Conservation (phyloP, 805 yeast species). For the Myxozyma mucilagina region DNA sequence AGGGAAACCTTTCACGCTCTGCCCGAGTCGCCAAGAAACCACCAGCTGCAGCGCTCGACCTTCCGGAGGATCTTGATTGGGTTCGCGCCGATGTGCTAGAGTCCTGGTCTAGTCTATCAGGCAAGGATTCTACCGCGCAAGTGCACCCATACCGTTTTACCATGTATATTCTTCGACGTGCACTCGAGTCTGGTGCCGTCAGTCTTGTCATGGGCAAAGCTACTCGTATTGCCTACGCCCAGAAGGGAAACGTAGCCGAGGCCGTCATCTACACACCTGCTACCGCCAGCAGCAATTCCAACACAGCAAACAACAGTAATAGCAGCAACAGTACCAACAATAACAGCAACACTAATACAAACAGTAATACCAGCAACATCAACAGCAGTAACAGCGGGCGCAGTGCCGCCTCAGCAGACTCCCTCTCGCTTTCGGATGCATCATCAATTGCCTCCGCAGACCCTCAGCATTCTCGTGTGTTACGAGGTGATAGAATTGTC, state of each 20-base stretch:
- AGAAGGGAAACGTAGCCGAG: constrained; percentile 66
- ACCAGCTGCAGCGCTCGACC: constrained; percentile 15
- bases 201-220: constrained; percentile 85
- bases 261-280: constrained; percentile 46
- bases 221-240: constrained; percentile 60
- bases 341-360: too few species aligned
- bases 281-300: too few species aligned
- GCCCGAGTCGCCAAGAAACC: constrained; percentile 19
- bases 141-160: constrained; percentile 95
- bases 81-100: constrained; percentile 61
- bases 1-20: constrained; percentile 64
- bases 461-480: constrained; percentile 21
- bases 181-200: constrained; percentile 79
- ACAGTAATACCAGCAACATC: constrained; percentile 41
- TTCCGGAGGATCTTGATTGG: constrained; percentile 78
- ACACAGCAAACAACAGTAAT: too few species aligned
- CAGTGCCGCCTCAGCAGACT: constrained; percentile 2
- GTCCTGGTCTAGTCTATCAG: constrained; percentile 80
- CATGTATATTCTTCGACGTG: constrained; percentile 73
- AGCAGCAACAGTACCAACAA: too few species aligned
- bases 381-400: not conserved
- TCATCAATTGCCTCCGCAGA: constrained; percentile 2
- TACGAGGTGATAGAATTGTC: constrained; percentile 74
- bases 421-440: constrained; percentile 2
- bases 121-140: constrained; percentile 87